These are phyloP conservation scores for Ziziphus jujuba DNA, from an alignment of 306 rosid genomes.

Conservation along the genomic window DNA sequence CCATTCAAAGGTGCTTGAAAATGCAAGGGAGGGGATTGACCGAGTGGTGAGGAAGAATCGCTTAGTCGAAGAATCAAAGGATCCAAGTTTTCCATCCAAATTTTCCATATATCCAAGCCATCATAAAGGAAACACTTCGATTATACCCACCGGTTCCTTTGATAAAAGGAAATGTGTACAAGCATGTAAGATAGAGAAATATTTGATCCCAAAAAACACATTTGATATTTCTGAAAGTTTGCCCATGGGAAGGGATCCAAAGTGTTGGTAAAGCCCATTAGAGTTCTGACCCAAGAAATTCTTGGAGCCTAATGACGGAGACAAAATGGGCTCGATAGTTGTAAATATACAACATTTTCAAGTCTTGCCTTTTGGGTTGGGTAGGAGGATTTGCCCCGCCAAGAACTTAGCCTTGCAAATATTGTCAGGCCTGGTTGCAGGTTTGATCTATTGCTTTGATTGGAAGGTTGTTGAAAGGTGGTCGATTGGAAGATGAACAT, in stretches of 20 bases:
- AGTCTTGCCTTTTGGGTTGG: slow-evolving; percentile 52
- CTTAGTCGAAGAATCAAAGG: slow-evolving; percentile 40
- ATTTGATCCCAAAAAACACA: slow-evolving; percentile 37
- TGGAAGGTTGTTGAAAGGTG: slow-evolving; percentile 18
- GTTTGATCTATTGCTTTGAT: slow-evolving; percentile 52
- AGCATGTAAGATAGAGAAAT: slow-evolving; percentile 34
- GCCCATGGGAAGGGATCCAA: slow-evolving; percentile 57
- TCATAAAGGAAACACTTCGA: too few species aligned
- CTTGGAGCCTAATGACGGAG: slow-evolving; percentile 8
- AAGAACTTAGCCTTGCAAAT: slow-evolving; percentile 40
- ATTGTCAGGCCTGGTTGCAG: slow-evolving; percentile 39
- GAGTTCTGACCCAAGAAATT: slow-evolving; percentile 43
- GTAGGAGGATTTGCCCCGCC: slow-evolving; percentile 57
- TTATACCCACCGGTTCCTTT: slow-evolving; percentile 55
- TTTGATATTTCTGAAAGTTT: slow-evolving; percentile 36
- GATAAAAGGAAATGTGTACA: slow-evolving; percentile 36
- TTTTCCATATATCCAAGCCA: too few species aligned
- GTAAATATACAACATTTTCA: slow-evolving; percentile 37
- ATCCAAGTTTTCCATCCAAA: too few species aligned
- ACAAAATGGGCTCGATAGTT: not conserved
- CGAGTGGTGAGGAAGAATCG: too few species aligned
- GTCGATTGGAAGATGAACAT: slow-evolving; percentile 1
- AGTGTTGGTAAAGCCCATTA: slow-evolving; percentile 38
- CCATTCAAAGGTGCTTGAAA: slow-evolving; percentile 40
- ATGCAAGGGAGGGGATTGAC: slow-evolving; percentile 37